A percentile compares a stretch with the other conserved stretches of the same genome.
Conservation (phyloP, 257 asterid species). For the Solanum habrochaites region DNA sequence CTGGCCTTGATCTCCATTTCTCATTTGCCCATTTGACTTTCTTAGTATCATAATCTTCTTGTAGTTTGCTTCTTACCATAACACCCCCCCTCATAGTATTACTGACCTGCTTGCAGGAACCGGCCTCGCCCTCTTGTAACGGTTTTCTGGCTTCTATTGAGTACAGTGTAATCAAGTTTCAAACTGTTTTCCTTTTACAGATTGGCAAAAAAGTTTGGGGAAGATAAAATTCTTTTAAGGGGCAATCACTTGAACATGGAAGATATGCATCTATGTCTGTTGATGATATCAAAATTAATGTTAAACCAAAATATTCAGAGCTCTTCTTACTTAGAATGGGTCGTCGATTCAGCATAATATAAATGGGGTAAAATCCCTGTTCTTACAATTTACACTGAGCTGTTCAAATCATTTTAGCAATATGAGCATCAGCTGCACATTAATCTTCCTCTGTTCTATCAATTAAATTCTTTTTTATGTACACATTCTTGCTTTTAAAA, state of each 20-base stretch:
- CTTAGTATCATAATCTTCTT: neutral
- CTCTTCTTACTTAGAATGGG: neutral
- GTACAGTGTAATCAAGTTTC: neutral
- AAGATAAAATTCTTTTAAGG: neutral
- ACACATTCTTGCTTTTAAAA: neutral
- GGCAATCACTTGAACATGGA: neutral
- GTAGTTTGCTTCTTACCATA: neutral
- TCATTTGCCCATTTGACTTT: neutral
- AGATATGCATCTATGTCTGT: neutral
- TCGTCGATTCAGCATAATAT: neutral
- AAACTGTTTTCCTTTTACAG: neutral
- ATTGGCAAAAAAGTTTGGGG: neutral
- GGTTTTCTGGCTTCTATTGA: neutral
- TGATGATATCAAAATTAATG: neutral
- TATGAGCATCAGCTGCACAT: neutral
- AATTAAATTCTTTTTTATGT: neutral
- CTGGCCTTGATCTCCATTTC: neutral
- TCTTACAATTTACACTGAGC: neutral
- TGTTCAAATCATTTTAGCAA: neutral
- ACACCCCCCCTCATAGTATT: neutral
- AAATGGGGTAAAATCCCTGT: neutral
- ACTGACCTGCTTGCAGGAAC: neutral
- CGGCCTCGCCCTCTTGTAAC: neutral
- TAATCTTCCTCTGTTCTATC: neutral
- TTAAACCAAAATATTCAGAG: neutral